A percentile compares a stretch with the other conserved stretches of the same genome.
Conservation (phyloP, 108 stramenopile genomes). For the Pseudonitzschia multistriata region DNA sequence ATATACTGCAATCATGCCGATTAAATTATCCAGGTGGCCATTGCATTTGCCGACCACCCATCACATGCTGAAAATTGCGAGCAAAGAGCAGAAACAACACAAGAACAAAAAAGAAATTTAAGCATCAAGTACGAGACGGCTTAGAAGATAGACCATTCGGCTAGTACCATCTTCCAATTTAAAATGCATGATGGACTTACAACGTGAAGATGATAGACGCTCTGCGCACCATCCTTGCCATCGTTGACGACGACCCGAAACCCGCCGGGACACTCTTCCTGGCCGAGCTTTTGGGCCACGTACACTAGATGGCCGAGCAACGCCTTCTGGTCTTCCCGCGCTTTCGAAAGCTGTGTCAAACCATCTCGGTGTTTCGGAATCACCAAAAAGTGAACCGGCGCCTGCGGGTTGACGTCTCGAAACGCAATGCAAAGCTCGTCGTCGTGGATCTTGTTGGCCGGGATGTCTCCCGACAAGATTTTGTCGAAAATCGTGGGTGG, state of each 20-base stretch:
- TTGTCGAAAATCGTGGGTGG: slow-evolving; percentile 94
- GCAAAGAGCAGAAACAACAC: not conserved
- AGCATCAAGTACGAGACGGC: not conserved
- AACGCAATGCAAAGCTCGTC: slow-evolving; percentile 92
- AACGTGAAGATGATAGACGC: slow-evolving; percentile 90
- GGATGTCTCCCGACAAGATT: slow-evolving; percentile 78
- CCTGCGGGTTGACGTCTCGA: slow-evolving; percentile 91
- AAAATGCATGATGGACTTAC: not conserved
- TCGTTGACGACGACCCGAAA: slow-evolving; percentile 96
- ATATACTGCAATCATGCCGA: not conserved
- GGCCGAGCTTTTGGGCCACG: slow-evolving; percentile 85
- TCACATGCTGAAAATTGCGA: slow-evolving; percentile 57
- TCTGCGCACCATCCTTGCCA: slow-evolving; percentile 89
- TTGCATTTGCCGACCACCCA: slow-evolving; percentile 89
- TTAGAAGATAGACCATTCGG: not conserved
- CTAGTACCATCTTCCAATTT: too few relatives aligned
- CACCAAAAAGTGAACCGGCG: slow-evolving; percentile 92
- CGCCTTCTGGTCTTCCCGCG: slow-evolving; percentile 86
- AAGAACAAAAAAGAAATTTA: not conserved
- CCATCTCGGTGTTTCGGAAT: slow-evolving; percentile 97
- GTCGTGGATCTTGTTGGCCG: slow-evolving; percentile 88
- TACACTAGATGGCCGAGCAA: slow-evolving; percentile 95
- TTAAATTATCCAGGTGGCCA: slow-evolving; percentile 88
- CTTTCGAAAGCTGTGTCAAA: slow-evolving; percentile 87
- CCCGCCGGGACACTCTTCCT: slow-evolving; percentile 83